These are phyloP conservation scores for Umbelopsis sp. DNA, from an alignment of 192 early-diverging fungal genomes.

Conservation along the genomic window DNA sequence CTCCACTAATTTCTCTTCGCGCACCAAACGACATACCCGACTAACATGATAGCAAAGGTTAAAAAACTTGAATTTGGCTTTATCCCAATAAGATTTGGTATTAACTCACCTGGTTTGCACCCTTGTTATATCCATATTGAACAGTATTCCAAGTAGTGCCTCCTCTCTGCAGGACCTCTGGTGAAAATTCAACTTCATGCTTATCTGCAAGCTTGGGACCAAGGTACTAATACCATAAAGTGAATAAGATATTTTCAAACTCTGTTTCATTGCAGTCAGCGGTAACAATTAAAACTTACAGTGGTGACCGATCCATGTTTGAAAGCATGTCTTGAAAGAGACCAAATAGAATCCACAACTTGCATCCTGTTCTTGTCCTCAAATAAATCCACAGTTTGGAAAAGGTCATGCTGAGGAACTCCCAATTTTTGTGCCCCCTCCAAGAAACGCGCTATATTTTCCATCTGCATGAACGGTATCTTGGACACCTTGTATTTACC, in stretches of 20 bases:
- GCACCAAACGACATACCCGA: slow-evolving; percentile 48
- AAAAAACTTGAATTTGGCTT: not conserved
- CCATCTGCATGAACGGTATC: slow-evolving; percentile 87
- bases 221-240: slow-evolving; percentile 40
- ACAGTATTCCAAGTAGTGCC: slow-evolving; percentile 56
- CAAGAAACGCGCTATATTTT: slow-evolving; percentile 80
- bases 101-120: slow-evolving; percentile 54
- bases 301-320: slow-evolving; percentile 53
- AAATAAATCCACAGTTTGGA: slow-evolving; percentile 84
- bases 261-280: not conserved
- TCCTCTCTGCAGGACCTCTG: slow-evolving; percentile 59
- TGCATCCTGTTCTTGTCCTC: slow-evolving; percentile 73
- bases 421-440: slow-evolving; percentile 60
- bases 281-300: slow-evolving; percentile 20
- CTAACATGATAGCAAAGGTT: not conserved
- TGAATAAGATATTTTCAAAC: not conserved
- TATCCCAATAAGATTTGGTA: slow-evolving; percentile 22
- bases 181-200: slow-evolving; percentile 61
- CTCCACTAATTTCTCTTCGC: slow-evolving; percentile 42
- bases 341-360: slow-evolving; percentile 75
- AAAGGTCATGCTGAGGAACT: slow-evolving; percentile 70
- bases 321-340: slow-evolving; percentile 69
- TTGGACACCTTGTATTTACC: slow-evolving; percentile 64
- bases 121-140: slow-evolving; percentile 49
- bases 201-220: slow-evolving; percentile 78